phyloP scores from a whole-genome alignment of 2,329 filamentous ascomycete species.

The Penicillium aurantiogriseum region DNA sequence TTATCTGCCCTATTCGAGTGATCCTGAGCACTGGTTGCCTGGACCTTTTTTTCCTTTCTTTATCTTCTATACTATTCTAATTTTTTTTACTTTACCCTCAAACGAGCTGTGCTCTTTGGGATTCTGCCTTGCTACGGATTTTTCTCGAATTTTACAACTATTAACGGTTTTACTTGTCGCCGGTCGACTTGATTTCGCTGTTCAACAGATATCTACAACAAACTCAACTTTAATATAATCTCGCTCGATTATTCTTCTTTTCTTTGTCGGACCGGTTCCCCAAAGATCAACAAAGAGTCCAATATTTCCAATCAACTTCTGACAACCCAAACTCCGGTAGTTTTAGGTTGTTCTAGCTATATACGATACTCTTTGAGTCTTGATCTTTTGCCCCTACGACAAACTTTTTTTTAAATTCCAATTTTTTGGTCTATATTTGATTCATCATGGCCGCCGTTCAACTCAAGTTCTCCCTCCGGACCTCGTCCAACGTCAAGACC shows the following conservation, averaged over 20 bases:
- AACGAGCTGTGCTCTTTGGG: conserved; percentile 19
- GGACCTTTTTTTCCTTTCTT: conserved; percentile 51
- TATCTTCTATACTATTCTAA: conserved; percentile 42
- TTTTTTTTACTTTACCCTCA: conserved; percentile 9
- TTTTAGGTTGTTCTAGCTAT: conserved; percentile 21
- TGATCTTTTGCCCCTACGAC: conserved; percentile 25
- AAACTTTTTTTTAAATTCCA: conserved; percentile 10
- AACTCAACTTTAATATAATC: conserved; percentile 26
- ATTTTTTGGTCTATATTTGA: conserved; percentile 16
- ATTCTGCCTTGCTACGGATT: conserved; percentile 30
- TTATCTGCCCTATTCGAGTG: conserved; percentile 48
- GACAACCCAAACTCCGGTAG: conserved; percentile 30
- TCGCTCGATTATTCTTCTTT: conserved; percentile 26
- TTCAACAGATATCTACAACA: conserved; percentile 30
- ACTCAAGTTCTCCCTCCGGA: conserved; percentile 92
- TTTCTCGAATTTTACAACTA: conserved; percentile 26
- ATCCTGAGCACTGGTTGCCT: conserved; percentile 43
- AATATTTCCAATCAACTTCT: conserved; percentile 5
- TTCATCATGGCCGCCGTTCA: conserved; percentile 78
- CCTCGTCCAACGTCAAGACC: conserved; percentile 93
- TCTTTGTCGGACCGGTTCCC: conserved; percentile 37
- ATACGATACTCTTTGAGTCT: conserved; percentile 26
- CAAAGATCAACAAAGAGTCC: conserved; percentile 18
- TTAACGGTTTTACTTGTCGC: conserved; percentile 29
- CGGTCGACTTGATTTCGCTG: conserved; percentile 33